Evolutionary conservation across 1,284 basidiomycete species (phyloP).

Genomic region (Pseudozyma sp.): DNA sequence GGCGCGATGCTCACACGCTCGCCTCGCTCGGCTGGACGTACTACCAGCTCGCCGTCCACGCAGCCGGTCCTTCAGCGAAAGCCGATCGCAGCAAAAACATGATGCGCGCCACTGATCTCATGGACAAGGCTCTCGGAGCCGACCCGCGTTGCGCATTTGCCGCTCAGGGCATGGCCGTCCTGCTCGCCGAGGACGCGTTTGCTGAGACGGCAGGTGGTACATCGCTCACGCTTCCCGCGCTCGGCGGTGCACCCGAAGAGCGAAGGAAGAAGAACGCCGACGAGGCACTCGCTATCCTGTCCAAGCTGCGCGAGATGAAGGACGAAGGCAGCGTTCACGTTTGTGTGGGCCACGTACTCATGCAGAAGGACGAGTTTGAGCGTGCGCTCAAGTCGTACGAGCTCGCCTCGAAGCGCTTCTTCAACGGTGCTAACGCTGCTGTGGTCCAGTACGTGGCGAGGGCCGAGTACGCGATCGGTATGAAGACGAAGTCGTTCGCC

Average conservation of each 20-base stretch:
- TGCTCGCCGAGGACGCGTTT: slow-evolving; percentile 64
- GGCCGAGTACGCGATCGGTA: slow-evolving; percentile 63
- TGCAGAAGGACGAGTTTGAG: slow-evolving; percentile 65
- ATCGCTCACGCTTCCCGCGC: slow-evolving; percentile 24
- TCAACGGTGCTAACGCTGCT: slow-evolving; percentile 41
- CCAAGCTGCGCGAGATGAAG: slow-evolving; percentile 65
- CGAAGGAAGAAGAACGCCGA: slow-evolving; percentile 58
- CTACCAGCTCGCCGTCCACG: slow-evolving; percentile 63
- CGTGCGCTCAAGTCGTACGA: slow-evolving; percentile 65
- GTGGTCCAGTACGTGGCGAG: slow-evolving; percentile 64
- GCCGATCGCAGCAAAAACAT: slow-evolving; percentile 62
- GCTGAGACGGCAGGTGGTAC: slow-evolving; percentile 48
- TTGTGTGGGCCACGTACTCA: slow-evolving; percentile 67
- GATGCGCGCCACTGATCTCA: slow-evolving; percentile 64
- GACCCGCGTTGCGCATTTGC: slow-evolving; percentile 64
- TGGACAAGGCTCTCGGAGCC: slow-evolving; percentile 63
- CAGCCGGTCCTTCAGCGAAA: slow-evolving; percentile 50
- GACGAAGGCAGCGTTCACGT: slow-evolving; percentile 66
- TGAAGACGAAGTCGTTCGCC: slow-evolving; percentile 53
- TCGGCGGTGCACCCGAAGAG: slow-evolving; percentile 49
- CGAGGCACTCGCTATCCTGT: slow-evolving; percentile 61
- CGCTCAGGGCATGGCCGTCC: slow-evolving; percentile 65
- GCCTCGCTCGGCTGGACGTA: slow-evolving; percentile 65
- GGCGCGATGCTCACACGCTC: slow-evolving; percentile 62
- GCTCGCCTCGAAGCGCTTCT: slow-evolving; percentile 56